Percentiles rank a stretch among this genome's conserved stretches.
phyloP scores from a whole-genome alignment of 441 rosid genomes.

The Corymbia citriodora region DNA sequence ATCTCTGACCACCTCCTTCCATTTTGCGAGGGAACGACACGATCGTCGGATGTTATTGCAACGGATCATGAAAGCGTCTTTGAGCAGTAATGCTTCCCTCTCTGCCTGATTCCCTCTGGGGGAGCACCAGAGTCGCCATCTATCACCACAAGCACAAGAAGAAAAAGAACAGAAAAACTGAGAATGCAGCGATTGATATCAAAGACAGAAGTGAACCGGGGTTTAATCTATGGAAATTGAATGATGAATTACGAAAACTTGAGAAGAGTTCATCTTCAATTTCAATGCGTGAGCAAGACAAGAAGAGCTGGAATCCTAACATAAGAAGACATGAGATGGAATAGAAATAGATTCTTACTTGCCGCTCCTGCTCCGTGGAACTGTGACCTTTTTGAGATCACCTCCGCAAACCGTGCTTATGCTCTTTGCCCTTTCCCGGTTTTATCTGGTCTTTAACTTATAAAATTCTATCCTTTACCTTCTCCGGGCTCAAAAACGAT shows the following conservation, averaged over 20 bases:
- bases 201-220: background rate
- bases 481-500: background rate
- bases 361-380: background rate
- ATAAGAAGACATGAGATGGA: background rate
- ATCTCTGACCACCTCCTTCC: too few species aligned
- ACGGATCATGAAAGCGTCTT: too few species aligned
- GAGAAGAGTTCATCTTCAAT: background rate
- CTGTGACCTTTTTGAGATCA: background rate
- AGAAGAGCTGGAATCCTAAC: background rate
- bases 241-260: background rate
- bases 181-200: background rate
- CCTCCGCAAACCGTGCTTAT: background rate
- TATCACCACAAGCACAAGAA: background rate
- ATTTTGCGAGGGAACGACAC: too few species aligned
- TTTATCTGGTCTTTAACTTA: background rate
- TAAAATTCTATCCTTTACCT: background rate
- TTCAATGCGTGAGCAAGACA: background rate
- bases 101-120: background rate
- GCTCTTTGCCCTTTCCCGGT: background rate
- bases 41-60: too few species aligned
- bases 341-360: background rate
- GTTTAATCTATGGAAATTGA: too few species aligned
- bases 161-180: background rate
- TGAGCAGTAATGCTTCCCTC: constrained; percentile 6
- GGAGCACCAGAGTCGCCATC: background rate